phyloP scores from a whole-genome alignment of 805 yeast species.

The Ogataea zsoltii region DNA sequence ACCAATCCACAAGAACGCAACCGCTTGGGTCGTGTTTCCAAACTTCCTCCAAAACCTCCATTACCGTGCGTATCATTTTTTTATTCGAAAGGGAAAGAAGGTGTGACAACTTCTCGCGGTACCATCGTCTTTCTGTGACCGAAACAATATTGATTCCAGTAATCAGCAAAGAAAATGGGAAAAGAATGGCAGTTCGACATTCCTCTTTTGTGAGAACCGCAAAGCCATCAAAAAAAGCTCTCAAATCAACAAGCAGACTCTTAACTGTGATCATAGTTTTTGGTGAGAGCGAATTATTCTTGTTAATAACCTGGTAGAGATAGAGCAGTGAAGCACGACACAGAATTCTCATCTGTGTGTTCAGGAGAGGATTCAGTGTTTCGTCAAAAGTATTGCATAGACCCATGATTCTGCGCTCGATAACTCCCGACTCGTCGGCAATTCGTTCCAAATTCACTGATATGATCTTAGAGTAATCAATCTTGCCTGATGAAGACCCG shows the following conservation, averaged over 20 bases:
- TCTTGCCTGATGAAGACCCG: background rate
- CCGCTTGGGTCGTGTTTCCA: conserved; percentile 17
- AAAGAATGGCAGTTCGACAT: background rate
- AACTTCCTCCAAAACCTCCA: conserved; percentile 7
- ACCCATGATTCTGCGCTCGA: conserved; percentile 7
- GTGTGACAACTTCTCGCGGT: background rate
- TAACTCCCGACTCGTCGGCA: conserved; percentile 7
- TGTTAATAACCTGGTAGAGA: conserved; percentile 18
- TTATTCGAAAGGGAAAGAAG: conserved; percentile 1
- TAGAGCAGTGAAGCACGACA: conserved; percentile 14
- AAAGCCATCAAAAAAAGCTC: conserved; percentile 1
- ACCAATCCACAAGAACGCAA: conserved; percentile 15
- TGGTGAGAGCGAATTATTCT: conserved; percentile 17
- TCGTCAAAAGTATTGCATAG: background rate
- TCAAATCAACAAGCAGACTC: conserved; percentile 1
- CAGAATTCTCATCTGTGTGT: conserved; percentile 11
- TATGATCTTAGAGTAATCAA: conserved; percentile 2
- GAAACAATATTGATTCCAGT: conserved; percentile 19
- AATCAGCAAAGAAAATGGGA: conserved; percentile 13
- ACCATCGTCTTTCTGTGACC: conserved; percentile 5
- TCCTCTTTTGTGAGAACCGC: no score
- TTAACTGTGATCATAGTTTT: conserved; percentile 16
- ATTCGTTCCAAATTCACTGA: conserved; percentile 11
- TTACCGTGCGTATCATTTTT: conserved; percentile 9
- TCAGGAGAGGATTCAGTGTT: background rate